Evolutionary conservation across 108 stramenopile species (phyloP).

Genomic region (Fistulifera pelliculosa): DNA sequence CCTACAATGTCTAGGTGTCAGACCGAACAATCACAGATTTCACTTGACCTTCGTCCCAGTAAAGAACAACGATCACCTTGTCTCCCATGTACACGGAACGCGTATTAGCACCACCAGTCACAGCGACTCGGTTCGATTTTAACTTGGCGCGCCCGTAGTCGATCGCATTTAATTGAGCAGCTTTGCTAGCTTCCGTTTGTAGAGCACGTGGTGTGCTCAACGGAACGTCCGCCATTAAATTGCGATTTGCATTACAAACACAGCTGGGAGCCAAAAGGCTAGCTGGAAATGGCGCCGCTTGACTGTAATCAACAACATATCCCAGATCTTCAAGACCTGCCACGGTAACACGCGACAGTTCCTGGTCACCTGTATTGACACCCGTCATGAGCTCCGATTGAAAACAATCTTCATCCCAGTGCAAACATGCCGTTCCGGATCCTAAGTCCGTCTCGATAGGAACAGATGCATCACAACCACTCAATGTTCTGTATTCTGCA

Average conservation of each 20-base stretch:
- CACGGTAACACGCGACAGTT: constrained; percentile 6
- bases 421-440: constrained; percentile 16
- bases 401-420: constrained; percentile 32
- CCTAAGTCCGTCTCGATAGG: constrained; percentile 25
- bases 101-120: too few relatives aligned
- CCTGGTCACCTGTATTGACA: not conserved
- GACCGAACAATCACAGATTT: too few relatives aligned
- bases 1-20: too few relatives aligned
- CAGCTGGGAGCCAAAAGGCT: too few relatives aligned
- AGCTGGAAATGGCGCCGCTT: not conserved
- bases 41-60: too few relatives aligned
- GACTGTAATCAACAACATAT: constrained; percentile 5
- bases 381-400: constrained; percentile 34
- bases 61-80: too few relatives aligned
- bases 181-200: not conserved
- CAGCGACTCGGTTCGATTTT: too few relatives aligned
- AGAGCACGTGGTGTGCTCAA: too few relatives aligned
- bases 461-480: not conserved
- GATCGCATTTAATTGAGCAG: not conserved
- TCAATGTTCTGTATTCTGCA: not conserved
- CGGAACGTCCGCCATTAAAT: too few relatives aligned
- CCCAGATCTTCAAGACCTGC: constrained; percentile 4
- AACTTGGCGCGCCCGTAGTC: too few relatives aligned
- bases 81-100: too few relatives aligned
- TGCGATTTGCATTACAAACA: too few relatives aligned